Evolutionary conservation across 805 yeast species (phyloP), one percentile per base, ranked within the genome.

Genomic region (Starmera amethionina): DNA sequence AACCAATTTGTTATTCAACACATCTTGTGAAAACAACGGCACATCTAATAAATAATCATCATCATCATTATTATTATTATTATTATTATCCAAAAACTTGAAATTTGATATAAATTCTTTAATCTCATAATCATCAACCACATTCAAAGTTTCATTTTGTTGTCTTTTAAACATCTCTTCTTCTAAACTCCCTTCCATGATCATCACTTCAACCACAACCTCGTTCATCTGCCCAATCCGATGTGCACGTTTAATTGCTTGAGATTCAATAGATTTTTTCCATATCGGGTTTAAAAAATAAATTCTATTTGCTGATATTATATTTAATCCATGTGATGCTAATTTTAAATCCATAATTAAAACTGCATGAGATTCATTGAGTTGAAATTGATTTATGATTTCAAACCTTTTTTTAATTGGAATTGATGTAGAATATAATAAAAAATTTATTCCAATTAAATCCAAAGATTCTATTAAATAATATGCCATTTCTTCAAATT

Each of bases 241-340:
- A 58, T 81, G 89, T 0, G 87, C 82, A 62, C 89, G 71, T 47
- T 82, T 79, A 37, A 81, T 78, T 1, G 87, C 87, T 50, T 81
- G 88, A 0, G 87, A 87, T 52, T 81, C 88, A 15, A 75, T 64
- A 0, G 82, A 70, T 41, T 76, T 66, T 46, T 70, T 74, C 88
- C 87, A 81, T 2, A 81, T 79, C 1, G 87, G 87, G 47, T 72
- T 78, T n/a, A 80, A 63, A 52, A 81, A 79, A 50, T 77, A 81
- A 2, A 81, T 83, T 40, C 77, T 64, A 0, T 86, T 77, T 4
- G 88, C 88, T 0, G 79, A 67, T 15, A 77, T 72, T 8, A 81
- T 77, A 0, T 83, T 79, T 34, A 81, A 55, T 0, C 88, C 88
- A 59, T 79, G 85, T 0, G 88, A 66, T 0, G 88, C 83, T 38